Base-by-base conservation (phyloP, 148 eudicot genomes). In the Agrostemma githago region DNA sequence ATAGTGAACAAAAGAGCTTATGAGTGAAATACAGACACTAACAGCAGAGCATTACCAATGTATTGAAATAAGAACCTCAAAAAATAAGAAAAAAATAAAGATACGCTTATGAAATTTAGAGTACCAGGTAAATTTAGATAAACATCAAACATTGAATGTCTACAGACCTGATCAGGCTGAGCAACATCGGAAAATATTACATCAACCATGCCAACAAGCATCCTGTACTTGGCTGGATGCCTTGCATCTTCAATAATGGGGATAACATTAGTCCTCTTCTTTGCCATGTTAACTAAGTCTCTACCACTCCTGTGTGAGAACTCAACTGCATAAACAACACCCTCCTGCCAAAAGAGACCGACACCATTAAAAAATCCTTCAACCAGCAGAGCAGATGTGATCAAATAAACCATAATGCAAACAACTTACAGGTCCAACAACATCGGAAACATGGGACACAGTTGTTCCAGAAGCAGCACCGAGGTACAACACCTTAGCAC, bases 161-260 rank as follows among this genome's bases (percentile, higher is more conserved):
- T 57, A 48, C 85, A 82, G 70, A 95, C 98, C 98, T 95, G 97
- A 77, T 92, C 97, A 78, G 98, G 97, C 76, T 92, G 98, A 79
- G 98, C 98, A 87, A 95, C 98, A 87, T 95, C 97, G 67, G 93
- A 89, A 79, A 95, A 92, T 15, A 95, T 85, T 1, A 92, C 97
- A 86, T 95, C 98, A 26, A 90, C 98, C 98, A 95, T 95, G 59
- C 97, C 93, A 69, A 95, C 97, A 21, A 95, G 87, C 97, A 95
- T 92, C 41, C 97, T 80, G 74, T 95, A 92, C 79, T 92, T 95
- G 20, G 93, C 87, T 46, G 98, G 98, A 84, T 95, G 96, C 69
- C 98, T 92, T 56, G 98, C 98, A 90, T 95, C 98, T 70, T 95
- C 98, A 72, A 95, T 95, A 54, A 92, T 95, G 2, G 98, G 98